phyloP scores from a whole-genome alignment of 495 filamentous ascomycete genomes.

The Penicillium atrosanguineum region DNA sequence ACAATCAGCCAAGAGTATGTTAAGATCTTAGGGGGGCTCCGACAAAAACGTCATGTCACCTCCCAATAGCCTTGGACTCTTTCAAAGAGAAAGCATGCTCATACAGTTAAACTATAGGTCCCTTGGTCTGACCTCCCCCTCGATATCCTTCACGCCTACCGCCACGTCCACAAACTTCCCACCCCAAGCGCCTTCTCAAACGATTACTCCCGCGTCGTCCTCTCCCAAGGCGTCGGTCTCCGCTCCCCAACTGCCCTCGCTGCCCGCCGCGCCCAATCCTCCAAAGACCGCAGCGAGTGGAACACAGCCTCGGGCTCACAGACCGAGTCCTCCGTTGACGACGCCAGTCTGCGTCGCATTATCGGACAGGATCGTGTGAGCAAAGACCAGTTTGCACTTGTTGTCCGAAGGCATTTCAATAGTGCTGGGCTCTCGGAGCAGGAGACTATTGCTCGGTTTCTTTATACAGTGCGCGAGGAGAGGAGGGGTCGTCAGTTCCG shows the following conservation, averaged over 20 bases:
- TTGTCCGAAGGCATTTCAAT: conserved; percentile 89
- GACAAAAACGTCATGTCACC: conserved; percentile 5
- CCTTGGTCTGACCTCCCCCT: conserved; percentile 72
- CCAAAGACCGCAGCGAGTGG: neutral
- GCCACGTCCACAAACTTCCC: conserved; percentile 70
- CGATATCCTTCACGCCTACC: conserved; percentile 75
- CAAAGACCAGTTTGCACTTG: conserved; percentile 75
- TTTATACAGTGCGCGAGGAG: conserved; percentile 73
- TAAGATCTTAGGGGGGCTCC: neutral
- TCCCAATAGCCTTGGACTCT: neutral
- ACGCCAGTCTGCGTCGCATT: conserved; percentile 30
- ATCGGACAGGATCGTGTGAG: conserved; percentile 58
- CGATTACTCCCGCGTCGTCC: conserved; percentile 67
- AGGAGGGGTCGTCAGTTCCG: conserved; percentile 43
- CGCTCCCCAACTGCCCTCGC: conserved; percentile 46
- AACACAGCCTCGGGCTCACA: neutral
- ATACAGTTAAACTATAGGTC: conserved; percentile 49
- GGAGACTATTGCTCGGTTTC: conserved; percentile 81
- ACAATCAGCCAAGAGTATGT: conserved; percentile 38
- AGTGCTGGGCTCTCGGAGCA: conserved; percentile 78
- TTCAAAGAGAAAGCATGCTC: neutral
- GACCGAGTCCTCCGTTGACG: conserved; percentile 6
- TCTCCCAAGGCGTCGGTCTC: conserved; percentile 69
- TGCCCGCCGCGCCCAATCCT: conserved; percentile 35
- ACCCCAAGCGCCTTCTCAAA: conserved; percentile 67